Base-by-base conservation (phyloP, 164 flowering plant genomes). In the Warburgia ugandensis region DNA sequence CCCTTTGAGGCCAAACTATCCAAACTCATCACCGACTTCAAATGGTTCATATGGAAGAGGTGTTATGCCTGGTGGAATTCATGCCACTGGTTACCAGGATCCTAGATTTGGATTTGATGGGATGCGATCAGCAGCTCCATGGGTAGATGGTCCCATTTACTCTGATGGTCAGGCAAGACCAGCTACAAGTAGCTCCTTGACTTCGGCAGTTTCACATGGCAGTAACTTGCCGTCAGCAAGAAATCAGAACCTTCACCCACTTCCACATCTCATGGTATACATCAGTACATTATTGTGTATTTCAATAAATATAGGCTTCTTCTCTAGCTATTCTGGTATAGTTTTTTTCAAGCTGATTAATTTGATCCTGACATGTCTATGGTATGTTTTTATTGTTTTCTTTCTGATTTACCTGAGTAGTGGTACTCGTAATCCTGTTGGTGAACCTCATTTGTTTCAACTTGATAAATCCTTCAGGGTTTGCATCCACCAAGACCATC, bases 71-170 rank as follows among this genome's bases (percentile, higher is more conserved):
- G 73, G 77, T 23, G 70, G 75, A 6, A n/a, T 76, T 37, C 65
- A 77, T 45, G 53, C 68, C 9, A 44, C 82, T 48, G 71, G 80
- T 39, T 75, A 66, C 69, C 87, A 77, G 61, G 88, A 86, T 47
- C 72, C 71, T 20, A 68, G 78, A 37, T 70, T 32, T 68, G 62
- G 67, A 11, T 80, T 13, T 66, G 84, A 85, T 55, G 74, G 72
- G 5, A 40, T 53, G 14, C 59, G 52, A 16, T 72, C 81, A 16
- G 42, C 77, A n/a, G 32, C 54, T 0, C 66, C 79, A 11, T 75
- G 77, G 76, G 16, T 63, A 14, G 95, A 80, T 60, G 67, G 64
- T 17, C 56, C 76, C 10, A 33, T 59, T 12, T 73, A 57, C 53
- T 45, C 81, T 38, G 73, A 74, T 58, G 77, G 74, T 40, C 73